Percentiles rank a stretch among this genome's conserved stretches.
Conservation (phyloP, 352 stramenopile genomes). For the Phytopythium mirpurense region DNA sequence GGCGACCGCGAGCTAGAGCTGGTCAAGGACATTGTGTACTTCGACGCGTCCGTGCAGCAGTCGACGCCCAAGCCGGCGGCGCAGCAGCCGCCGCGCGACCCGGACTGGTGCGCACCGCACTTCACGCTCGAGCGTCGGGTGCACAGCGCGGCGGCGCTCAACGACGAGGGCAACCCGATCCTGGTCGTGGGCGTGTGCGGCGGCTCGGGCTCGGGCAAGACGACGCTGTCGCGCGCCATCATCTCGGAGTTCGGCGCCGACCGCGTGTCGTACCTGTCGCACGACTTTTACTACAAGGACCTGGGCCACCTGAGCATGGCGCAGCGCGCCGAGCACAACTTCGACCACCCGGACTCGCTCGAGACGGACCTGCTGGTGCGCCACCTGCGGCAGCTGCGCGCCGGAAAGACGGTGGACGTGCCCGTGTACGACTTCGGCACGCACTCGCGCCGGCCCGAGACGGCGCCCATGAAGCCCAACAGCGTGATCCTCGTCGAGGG, state of each 20-base stretch:
- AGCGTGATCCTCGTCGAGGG: slow-evolving; percentile 95
- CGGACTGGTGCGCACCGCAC: slow-evolving; percentile 6
- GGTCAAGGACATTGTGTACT: slow-evolving; percentile 83
- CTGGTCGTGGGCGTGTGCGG: slow-evolving; percentile 91
- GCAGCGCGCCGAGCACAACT: slow-evolving; percentile 91
- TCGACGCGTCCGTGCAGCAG: slow-evolving; percentile 61
- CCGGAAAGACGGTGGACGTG: slow-evolving; percentile 86
- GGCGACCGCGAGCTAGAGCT: slow-evolving; percentile 67
- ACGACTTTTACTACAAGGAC: slow-evolving; percentile 98
- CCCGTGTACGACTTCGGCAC: slow-evolving; percentile 95
- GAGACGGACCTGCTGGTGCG: slow-evolving; percentile 93
- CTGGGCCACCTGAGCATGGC: slow-evolving; percentile 83
- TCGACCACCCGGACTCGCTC: slow-evolving; percentile 96
- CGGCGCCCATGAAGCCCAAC: slow-evolving; percentile 77
- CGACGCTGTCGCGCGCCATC: slow-evolving; percentile 87
- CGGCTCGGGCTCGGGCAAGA: slow-evolving; percentile 90
- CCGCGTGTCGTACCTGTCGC: slow-evolving; percentile 92
- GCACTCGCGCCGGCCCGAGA: slow-evolving; percentile 86
- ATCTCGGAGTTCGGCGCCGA: slow-evolving; percentile 84
- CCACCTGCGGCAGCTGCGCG: slow-evolving; percentile 86
- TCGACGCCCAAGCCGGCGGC: slow-evolving; percentile 5
- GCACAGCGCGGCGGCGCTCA: slow-evolving; percentile 18
- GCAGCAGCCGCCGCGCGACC: slow-evolving; percentile 3
- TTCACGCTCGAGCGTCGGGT: slow-evolving; percentile 40
- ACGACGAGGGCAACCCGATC: slow-evolving; percentile 63